Evolutionary conservation across 1,284 basidiomycete genomes (phyloP).

Genomic region (Dichomitus squalens): DNA sequence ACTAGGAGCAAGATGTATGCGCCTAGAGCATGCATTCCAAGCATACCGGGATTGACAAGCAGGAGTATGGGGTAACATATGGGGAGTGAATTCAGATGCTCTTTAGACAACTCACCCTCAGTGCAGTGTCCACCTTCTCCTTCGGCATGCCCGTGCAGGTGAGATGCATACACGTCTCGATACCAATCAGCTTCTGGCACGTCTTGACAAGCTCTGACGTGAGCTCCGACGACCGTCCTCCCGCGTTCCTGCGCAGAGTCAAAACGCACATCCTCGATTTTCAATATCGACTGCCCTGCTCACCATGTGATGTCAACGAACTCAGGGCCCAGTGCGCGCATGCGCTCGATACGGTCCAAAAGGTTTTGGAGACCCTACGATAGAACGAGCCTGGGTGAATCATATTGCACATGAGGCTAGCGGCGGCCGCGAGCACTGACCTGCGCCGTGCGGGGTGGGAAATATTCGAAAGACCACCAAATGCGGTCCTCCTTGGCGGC

Average conservation of each 20-base stretch:
- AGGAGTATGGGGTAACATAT: no score
- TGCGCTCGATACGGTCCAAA: constrained; percentile 96
- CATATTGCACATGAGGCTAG: constrained; percentile 12
- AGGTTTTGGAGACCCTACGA: constrained; percentile 89
- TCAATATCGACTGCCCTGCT: constrained; percentile 25
- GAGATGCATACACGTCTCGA: constrained; percentile 98
- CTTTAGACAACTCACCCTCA: constrained; percentile 60
- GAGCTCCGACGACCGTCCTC: constrained; percentile 91
- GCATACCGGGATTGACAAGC: no score
- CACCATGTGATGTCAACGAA: constrained; percentile 99
- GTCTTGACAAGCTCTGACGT: constrained; percentile 97
- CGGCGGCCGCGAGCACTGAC: constrained; percentile 42
- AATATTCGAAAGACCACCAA: constrained; percentile 98
- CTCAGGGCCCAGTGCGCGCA: constrained; percentile 94
- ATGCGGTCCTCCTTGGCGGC: constrained; percentile 81
- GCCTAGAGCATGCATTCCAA: no score
- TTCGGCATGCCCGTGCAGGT: constrained; percentile 98
- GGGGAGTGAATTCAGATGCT: no score
- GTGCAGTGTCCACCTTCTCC: constrained; percentile 90
- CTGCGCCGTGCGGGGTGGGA: constrained; percentile 94
- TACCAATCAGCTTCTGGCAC: constrained; percentile 88
- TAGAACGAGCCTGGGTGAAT: constrained; percentile 4
- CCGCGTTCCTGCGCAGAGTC: constrained; percentile 77
- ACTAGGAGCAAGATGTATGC: no score
- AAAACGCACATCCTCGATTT: constrained; percentile 9